Percentiles rank a stretch among this genome's conserved stretches.
phyloP scores from a whole-genome alignment of 805 yeast genomes.

The Nematodospora valgi region DNA sequence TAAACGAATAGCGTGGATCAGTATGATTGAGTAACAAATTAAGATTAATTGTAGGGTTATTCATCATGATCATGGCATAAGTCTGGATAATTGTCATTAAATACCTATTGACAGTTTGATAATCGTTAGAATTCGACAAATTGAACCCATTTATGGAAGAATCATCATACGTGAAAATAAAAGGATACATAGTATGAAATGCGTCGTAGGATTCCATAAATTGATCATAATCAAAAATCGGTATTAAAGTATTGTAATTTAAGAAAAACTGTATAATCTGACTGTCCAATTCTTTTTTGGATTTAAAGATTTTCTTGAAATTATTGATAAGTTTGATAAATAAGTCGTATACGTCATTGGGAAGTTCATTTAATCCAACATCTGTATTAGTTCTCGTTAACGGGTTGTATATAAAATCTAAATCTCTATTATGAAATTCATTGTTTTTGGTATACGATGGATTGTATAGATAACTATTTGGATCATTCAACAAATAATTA shows the following conservation, averaged over 20 bases:
- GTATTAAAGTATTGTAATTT: constrained; percentile 51
- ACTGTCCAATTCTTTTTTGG: constrained; percentile 42
- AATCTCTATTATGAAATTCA: constrained; percentile 32
- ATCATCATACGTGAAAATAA: constrained; percentile 45
- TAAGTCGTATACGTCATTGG: constrained; percentile 40
- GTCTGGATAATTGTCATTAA: constrained; percentile 45
- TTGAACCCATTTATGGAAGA: constrained; percentile 47
- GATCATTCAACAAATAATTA: constrained; percentile 39
- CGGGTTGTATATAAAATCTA: constrained; percentile 39
- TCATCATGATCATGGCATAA: constrained; percentile 51
- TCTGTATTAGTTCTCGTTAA: constrained; percentile 25
- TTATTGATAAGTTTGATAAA: constrained; percentile 43
- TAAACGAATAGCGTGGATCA: constrained; percentile 27
- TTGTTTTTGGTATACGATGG: constrained; percentile 37
- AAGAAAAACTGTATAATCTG: constrained; percentile 48
- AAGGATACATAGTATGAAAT: constrained; percentile 46
- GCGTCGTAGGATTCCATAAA: constrained; percentile 52
- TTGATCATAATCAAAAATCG: constrained; percentile 50
- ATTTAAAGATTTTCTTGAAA: constrained; percentile 36
- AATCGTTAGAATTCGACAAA: constrained; percentile 42
- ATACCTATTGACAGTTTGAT: constrained; percentile 39
- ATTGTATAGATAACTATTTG: constrained; percentile 39
- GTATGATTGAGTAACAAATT: constrained; percentile 37
- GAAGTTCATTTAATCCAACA: constrained; percentile 17
- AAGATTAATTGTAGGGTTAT: constrained; percentile 44